Conservation (phyloP, 2,329 filamentous ascomycete genomes). For the Xylaria sp. region DNA sequence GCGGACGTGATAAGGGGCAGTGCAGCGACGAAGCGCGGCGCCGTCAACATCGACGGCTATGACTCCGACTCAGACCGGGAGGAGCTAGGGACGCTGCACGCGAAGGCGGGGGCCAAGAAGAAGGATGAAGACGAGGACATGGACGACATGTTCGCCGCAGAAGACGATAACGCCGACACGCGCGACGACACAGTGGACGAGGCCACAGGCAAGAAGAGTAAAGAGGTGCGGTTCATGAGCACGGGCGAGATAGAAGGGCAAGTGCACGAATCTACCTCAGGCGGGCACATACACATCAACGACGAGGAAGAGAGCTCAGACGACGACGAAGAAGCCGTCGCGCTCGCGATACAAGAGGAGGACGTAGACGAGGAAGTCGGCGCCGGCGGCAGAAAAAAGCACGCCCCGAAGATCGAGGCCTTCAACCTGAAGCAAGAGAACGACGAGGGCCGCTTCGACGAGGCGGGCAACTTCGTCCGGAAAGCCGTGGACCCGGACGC, state of each 20-base stretch:
- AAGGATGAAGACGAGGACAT: conserved; percentile 63
- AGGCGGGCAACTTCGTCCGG: conserved; percentile 87
- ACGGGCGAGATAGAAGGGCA: conserved; percentile 76
- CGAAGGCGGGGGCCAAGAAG: conserved; percentile 42
- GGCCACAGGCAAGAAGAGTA: conserved; percentile 62
- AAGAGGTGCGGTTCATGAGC: conserved; percentile 66
- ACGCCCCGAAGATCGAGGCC: conserved; percentile 92
- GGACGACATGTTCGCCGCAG: conserved; percentile 85
- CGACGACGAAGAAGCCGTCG: conserved; percentile 72
- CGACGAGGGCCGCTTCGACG: conserved; percentile 92
- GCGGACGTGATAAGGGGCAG: conserved; percentile 90
- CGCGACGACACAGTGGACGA: conserved; percentile 59
- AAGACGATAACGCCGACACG: conserved; percentile 57
- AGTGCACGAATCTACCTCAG: conserved; percentile 73
- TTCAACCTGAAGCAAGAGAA: conserved; percentile 93
- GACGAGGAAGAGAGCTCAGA: conserved; percentile 62
- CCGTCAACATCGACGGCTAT: conserved; percentile 95
- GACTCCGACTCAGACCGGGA: conserved; percentile 94
- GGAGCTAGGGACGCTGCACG: conserved; percentile 45
- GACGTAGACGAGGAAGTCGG: conserved; percentile 89
- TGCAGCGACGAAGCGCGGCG: conserved; percentile 82
- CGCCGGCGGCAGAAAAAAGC: conserved; percentile 86
- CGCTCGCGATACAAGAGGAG: conserved; percentile 75
- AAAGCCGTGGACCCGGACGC: conserved; percentile 90
- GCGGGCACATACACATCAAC: conserved; percentile 71